A percentile compares a stretch with the other conserved stretches of the same genome.
phyloP scores from a whole-genome alignment of 169 alveolate genomes.

The Eimeria falciformis region DNA sequence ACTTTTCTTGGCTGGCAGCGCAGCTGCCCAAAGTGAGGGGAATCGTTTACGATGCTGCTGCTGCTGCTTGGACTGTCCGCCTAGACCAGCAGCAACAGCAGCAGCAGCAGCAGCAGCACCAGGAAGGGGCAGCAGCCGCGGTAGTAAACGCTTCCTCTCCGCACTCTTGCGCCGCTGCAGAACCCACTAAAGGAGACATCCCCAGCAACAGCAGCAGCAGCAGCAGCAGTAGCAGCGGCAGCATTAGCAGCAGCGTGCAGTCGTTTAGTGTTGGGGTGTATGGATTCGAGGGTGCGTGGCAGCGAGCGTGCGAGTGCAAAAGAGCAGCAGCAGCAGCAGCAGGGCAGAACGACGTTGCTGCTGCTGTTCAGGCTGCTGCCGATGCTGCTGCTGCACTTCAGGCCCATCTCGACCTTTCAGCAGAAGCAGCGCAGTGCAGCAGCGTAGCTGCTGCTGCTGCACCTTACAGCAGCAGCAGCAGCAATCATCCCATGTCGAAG shows the following conservation, averaged over 20 bases:
- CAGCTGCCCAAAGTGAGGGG: slow-evolving; percentile 40
- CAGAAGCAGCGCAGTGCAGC: slow-evolving; percentile 49
- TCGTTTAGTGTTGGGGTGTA: slow-evolving; percentile 21
- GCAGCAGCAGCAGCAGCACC: slow-evolving; percentile 39
- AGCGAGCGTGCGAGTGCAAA: background rate
- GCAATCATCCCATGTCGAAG: background rate
- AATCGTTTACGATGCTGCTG: slow-evolving; percentile 14
- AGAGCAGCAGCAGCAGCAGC: slow-evolving; percentile 60
- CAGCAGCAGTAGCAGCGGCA: slow-evolving; percentile 42
- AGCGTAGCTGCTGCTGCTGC: slow-evolving; percentile 40
- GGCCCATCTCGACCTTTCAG: background rate
- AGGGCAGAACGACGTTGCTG: background rate
- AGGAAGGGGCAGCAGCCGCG: too few relatives aligned
- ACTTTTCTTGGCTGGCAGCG: slow-evolving; percentile 28
- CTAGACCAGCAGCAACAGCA: background rate
- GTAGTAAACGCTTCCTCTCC: too few relatives aligned
- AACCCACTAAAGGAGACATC: too few relatives aligned
- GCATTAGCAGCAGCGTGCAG: slow-evolving; percentile 16
- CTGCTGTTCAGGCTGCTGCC: background rate
- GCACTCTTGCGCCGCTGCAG: too few relatives aligned
- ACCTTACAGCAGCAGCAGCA: background rate
- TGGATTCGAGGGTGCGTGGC: slow-evolving; percentile 33
- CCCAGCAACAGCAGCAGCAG: slow-evolving; percentile 18
- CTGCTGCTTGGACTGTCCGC: slow-evolving; percentile 41
- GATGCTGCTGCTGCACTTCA: background rate